Base-by-base conservation (phyloP, 164 flowering plant species). In the Hamamelis virginiana region DNA sequence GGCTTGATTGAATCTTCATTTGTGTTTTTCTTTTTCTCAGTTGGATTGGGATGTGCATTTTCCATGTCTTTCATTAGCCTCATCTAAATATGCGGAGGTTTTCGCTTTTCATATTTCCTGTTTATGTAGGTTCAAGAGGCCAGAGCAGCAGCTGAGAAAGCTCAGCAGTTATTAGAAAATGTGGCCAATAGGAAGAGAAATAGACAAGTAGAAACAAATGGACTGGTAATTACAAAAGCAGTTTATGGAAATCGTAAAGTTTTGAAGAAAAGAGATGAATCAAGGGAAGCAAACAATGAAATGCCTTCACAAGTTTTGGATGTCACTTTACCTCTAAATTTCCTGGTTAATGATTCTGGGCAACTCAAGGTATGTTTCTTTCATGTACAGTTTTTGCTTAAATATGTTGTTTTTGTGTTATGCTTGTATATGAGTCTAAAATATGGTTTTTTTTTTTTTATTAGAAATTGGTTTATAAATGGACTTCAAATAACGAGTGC, bases 281-380 rank as follows among this genome's bases (percentile, higher is more conserved):
- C 71, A 48, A 74, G 74, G 64, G 88, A 75, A 71, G 51, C 28
- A 27, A 64, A 69, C 55, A 76, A 85, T 68, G 89, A 82, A 25
- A 62, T 77, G 52, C 75, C 77, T 59, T 82, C 87, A 60, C 87
- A 83, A 78, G 75, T 91, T 43, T 45, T 89, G 14, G 99, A 95
- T 77, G 98, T 95, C 43, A 92, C 97, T 25, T 9, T 89, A 53
- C 98, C 99, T 65, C 76, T 95, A 45, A 91, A 91, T 76, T 95
- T 95, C 73, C 77, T 92, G 56, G 94, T 95, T 51, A 88, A 69
- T 72, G 99, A 95, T 70, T 80, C 91, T 66, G 97, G 98, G 67
- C 83, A 89, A 59, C 93, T 95, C 23, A 90, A 90, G 99, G 99
- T 95, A 78, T 50, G 70, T 28, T 77, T 68, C 64, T 66, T 55